Evolutionary conservation across 371 early-diverging fungal species (phyloP).

Genomic region (Mucor racemosus): DNA sequence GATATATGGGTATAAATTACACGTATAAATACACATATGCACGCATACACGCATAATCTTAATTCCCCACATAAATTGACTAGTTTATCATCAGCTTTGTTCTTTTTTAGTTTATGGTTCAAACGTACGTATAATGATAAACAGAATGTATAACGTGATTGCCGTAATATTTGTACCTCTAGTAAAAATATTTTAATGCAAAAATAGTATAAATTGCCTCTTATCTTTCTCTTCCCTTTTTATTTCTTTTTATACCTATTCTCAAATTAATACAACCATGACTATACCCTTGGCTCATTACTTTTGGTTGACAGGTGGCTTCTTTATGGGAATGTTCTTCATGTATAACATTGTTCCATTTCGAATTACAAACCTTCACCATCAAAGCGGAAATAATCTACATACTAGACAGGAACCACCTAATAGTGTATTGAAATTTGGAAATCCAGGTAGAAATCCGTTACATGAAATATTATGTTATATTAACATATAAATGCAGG

Average conservation of each 20-base stretch:
- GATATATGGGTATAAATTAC: no score
- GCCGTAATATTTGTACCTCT: neutral
- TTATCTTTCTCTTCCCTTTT: neutral
- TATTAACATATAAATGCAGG: conserved; percentile 29
- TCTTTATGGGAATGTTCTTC: conserved; percentile 32
- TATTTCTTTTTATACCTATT: neutral
- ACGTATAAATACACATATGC: no score
- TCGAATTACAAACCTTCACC: neutral
- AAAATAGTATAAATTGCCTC: neutral
- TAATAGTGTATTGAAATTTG: conserved; percentile 39
- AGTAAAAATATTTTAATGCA: neutral
- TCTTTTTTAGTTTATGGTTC: no score
- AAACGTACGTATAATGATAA: no score
- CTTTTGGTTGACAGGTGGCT: conserved; percentile 27
- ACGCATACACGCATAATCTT: neutral
- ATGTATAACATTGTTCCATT: conserved; percentile 22
- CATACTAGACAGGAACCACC: conserved; percentile 3
- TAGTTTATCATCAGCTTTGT: no score
- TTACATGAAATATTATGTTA: neutral
- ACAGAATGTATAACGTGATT: neutral
- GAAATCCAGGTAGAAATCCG: conserved; percentile 45
- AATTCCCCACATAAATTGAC: neutral
- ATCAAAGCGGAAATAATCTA: neutral
- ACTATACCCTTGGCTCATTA: conserved; percentile 8
- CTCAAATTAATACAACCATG: conserved; percentile 6